Evolutionary conservation across 768 basidiomycete species (phyloP).

Genomic region (Tephrocybe sp.): DNA sequence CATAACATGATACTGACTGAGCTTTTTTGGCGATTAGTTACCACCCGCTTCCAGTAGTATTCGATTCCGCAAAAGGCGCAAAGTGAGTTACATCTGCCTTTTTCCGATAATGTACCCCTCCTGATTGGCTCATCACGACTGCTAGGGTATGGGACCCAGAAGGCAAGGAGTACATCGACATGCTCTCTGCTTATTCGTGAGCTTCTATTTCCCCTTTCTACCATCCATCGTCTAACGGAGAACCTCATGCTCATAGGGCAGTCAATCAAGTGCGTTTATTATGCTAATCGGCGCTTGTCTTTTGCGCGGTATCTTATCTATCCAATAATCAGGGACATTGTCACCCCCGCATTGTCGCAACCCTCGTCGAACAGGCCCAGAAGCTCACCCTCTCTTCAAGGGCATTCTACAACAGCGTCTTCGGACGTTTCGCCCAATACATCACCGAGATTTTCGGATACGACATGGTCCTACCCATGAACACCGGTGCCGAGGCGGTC

Average conservation of each 20-base stretch:
- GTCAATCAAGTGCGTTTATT: conserved; percentile 73
- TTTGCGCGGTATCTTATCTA: not conserved
- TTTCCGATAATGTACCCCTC: conserved; percentile 9
- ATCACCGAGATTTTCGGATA: conserved; percentile 84
- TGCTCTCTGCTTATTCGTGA: conserved; percentile 96
- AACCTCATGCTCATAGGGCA: conserved; percentile 44
- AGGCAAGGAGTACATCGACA: conserved; percentile 95
- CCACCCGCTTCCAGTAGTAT: conserved; percentile 92
- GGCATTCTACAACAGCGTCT: conserved; percentile 92
- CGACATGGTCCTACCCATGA: conserved; percentile 98
- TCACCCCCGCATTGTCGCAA: conserved; percentile 81
- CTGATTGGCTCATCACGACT: conserved; percentile 17
- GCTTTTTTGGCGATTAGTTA: conserved; percentile 68
- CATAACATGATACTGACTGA: conserved; percentile 34
- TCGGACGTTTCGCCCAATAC: conserved; percentile 86
- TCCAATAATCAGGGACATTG: conserved; percentile 72
- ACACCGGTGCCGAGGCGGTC: conserved; percentile 97
- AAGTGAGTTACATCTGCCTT: conserved; percentile 63
- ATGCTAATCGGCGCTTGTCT: not conserved
- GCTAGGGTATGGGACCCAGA: conserved; percentile 90
- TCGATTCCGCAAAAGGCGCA: conserved; percentile 86
- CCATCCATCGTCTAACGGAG: not conserved
- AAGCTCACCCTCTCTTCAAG: conserved; percentile 91
- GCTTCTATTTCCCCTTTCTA: conserved; percentile 24
- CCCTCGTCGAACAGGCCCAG: conserved; percentile 82